Evolutionary conservation across 768 basidiomycete species (phyloP), one percentile per base, ranked within the genome.

Genomic region (Brasilioporus rufonigricans): DNA sequence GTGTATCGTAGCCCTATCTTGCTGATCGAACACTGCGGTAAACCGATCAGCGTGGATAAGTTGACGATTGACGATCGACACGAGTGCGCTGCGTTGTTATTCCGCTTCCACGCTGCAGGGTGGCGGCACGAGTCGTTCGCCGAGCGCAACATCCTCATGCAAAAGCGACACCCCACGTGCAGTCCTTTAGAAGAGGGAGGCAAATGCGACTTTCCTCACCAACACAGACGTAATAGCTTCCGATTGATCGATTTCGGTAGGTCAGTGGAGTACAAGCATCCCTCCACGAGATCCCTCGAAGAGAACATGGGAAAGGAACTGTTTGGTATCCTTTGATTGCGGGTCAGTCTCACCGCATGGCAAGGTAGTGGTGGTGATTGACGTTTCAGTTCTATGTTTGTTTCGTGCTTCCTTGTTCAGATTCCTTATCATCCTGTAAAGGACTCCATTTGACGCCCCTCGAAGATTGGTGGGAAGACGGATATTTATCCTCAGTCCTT

Each of bases 231-330:
- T 0, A 18, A 48, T 12, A 63, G 73, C 48, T 81, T 78, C 59
- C 76, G 80, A 26, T 47, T 81, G 51, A 79, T 80, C 50, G 80
- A 81, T 58, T 79, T 80, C 40, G 79, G 80, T n/a, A 71, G 80
- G 43, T 67, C 70, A 24, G 32, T 19, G 18, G 9, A 50, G 21
- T 33, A 19, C 1, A 0, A 31, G 7, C 0, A 16, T 0, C 0
- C 6, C 16, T 7, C 1, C 16, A n/a, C 0, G 11, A 29, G 27
- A 36, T 9, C 32, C 16, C 2, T 0, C 5, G 53, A 55, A 26
- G 41, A 53, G 53, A 5, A 0, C 4, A 0, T 0, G 5, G 58
- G 40, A 23, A 52, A 33, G 39, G 0, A 7, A 1, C 21, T 61
- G 19, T 61, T 61, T 45, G 21, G 33, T 32, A 13, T 61, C 16